Conservation (phyloP, 2,329 filamentous ascomycete genomes). For the Cercospora berteroae region DNA sequence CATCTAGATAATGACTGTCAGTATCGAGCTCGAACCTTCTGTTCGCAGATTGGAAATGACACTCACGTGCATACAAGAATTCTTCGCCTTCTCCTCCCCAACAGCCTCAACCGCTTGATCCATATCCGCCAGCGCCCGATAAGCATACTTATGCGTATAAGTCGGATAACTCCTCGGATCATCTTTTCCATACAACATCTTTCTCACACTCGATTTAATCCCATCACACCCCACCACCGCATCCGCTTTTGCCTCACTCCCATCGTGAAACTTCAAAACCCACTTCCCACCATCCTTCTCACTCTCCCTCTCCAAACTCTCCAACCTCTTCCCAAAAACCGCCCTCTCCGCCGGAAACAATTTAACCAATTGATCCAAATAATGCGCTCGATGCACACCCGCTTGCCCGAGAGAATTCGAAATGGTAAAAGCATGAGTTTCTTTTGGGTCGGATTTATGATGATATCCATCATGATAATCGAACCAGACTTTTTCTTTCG, state of each 20-base stretch:
- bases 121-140: conserved; percentile 62
- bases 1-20: conserved; percentile 20
- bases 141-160: conserved; percentile 61
- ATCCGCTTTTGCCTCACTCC: conserved; percentile 45
- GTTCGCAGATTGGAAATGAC: no score
- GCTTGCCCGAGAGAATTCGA: conserved; percentile 30
- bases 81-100: conserved; percentile 32
- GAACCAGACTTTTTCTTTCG: conserved; percentile 44
- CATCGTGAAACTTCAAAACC: conserved; percentile 39
- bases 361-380: conserved; percentile 44
- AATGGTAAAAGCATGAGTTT: conserved; percentile 33
- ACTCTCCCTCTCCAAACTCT: conserved; percentile 32
- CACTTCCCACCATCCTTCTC: conserved; percentile 30
- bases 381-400: conserved; percentile 42
- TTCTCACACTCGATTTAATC: conserved; percentile 58
- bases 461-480: conserved; percentile 42
- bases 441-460: conserved; percentile 21
- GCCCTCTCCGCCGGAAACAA: conserved; percentile 41
- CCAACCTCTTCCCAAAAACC: conserved; percentile 35
- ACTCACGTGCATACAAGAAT: conserved; percentile 33
- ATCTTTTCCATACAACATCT: conserved; percentile 39
- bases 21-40: no score
- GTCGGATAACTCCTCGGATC: conserved; percentile 48
- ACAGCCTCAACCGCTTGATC: conserved; percentile 30
- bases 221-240: conserved; percentile 32